A percentile compares a stretch with the other conserved stretches of the same genome.
Evolutionary conservation across 371 early-diverging fungal genomes (phyloP).

Genomic region (Dinochytrium kinnereticum): DNA sequence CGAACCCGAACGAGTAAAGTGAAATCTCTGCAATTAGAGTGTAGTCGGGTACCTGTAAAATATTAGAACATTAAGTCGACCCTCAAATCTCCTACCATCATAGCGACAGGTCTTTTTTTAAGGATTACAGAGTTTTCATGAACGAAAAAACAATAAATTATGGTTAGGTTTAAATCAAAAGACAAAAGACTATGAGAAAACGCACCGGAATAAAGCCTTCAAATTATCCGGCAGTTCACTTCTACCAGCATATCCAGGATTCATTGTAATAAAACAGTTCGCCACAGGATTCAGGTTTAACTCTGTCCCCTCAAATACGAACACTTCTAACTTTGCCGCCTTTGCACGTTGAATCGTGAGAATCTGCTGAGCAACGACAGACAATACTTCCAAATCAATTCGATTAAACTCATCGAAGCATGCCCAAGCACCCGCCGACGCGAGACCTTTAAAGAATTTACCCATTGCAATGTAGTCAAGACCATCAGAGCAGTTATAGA

Average conservation of each 20-base stretch:
- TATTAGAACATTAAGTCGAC: conserved; percentile 4
- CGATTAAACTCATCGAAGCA: conserved; percentile 74
- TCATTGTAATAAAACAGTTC: conserved; percentile 66
- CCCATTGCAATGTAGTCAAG: conserved; percentile 62
- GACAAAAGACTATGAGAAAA: neutral
- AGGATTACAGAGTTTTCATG: too few species aligned
- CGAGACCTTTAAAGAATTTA: conserved; percentile 64
- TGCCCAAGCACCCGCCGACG: conserved; percentile 59
- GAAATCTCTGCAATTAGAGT: conserved; percentile 63
- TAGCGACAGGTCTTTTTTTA: conserved; percentile 51
- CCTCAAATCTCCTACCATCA: conserved; percentile 50
- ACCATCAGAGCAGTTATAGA: conserved; percentile 67
- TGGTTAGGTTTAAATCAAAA: too few species aligned
- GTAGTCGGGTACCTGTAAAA: conserved; percentile 58
- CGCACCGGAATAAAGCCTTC: conserved; percentile 57
- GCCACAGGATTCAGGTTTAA: conserved; percentile 51
- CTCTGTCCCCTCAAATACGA: conserved; percentile 60
- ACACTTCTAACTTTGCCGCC: conserved; percentile 54
- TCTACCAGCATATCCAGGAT: conserved; percentile 67
- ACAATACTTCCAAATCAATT: conserved; percentile 60
- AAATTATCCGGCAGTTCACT: conserved; percentile 63
- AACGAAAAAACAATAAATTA: too few species aligned
- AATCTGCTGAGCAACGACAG: conserved; percentile 61
- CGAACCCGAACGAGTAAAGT: conserved; percentile 61
- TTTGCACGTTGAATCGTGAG: conserved; percentile 59